Base-by-base conservation (phyloP, 148 eudicot species). In the Nyssa sinensis region DNA sequence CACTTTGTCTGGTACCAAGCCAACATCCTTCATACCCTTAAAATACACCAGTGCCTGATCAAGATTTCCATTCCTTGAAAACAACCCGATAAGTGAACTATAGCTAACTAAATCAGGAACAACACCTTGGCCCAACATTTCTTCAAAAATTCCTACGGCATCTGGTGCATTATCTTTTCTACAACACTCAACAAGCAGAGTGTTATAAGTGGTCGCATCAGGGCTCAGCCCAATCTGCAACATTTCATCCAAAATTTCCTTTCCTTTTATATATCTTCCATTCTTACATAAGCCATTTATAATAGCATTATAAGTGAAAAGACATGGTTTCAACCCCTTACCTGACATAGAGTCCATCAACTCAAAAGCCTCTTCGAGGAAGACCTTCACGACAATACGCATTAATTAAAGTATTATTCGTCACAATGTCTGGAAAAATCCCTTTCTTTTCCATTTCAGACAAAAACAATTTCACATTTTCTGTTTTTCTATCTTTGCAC, bases 51-150 rank as follows among this genome's bases (percentile, higher is more conserved):
- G 70, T 31, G 95, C 91, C 70, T 70, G 75, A 70, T 88, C 88
- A 65, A 93, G 86, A 79, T 77, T 60, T 23, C 90, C 87, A 12
- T 68, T 88, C 78, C 85, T 87, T 10, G 86, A 81, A 76, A 83
- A 81, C 81, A 89, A 79, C 34, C 87, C 85, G 39, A 93, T 91
- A 66, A 93, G 32, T 13, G 86, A 86, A 51, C 94, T 93, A 73
- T 80, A 91, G 72, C 91, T 93, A 70, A 93, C 70, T 60, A 91
- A 39, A 86, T 91, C 96, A 34, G 90, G 93, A 76, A 71, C 73
- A 67, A 86, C 75, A 57, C 84, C 86, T 32, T 37, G 77, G 74
- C 29, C 4, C 14, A 72, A 71, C 91, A 93, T 93, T 58, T 93
- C 88, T 71, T 73, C 62, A 74, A 87, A 89, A 28, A 89, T 67